Evolutionary conservation across 1,284 basidiomycete species (phyloP), one percentile per base, ranked within the genome.

Genomic region (Cutaneotrichosporon mucoides): DNA sequence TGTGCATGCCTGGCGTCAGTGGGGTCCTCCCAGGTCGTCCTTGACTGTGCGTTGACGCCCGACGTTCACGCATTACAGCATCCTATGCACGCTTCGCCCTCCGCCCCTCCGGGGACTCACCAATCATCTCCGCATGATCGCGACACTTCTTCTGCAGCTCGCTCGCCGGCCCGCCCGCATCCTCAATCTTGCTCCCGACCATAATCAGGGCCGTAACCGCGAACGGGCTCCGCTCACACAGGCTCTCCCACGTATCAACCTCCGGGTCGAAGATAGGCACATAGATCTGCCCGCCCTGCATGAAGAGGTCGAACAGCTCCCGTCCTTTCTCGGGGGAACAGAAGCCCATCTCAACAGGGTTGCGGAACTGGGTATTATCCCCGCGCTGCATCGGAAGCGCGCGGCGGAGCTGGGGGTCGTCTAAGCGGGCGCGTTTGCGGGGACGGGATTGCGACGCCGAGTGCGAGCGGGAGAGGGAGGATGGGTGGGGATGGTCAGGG

Each of bases 91-190:
- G n/a, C n/a, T n/a, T n/a, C n/a, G n/a, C n/a, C n/a, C n/a, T n/a
- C n/a, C n/a, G n/a, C n/a, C n/a, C n/a, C 11, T 9, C 55, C 33
- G 36, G 8, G 40, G 64, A 9, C 68, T 58, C 42, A 67, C 89
- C 90, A 57, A 93, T 92, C 40, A 83, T 80, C 70, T 91, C 89
- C 13, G 92, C 90, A 70, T 92, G 90, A 60, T 92, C 88, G 59
- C 70, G 65, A 24, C 70, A 69, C 52, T 67, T 64, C 16, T 60
- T 56, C 53, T 79, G 77, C 3, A 76, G 68, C 15, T 71, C 70
- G 36, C 70, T 74, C 11, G 70, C 64, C 6, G 69, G 62, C 85
- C 88, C 60, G 71, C 89, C 89, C 36, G 89, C 89, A 71, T 93
- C 91, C 54, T 86, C 84, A 45, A 91, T 88, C 61, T 87, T 85